phyloP scores from a whole-genome alignment of 129 eudicot species.

The Chrysanthemum lavandulifolium region DNA sequence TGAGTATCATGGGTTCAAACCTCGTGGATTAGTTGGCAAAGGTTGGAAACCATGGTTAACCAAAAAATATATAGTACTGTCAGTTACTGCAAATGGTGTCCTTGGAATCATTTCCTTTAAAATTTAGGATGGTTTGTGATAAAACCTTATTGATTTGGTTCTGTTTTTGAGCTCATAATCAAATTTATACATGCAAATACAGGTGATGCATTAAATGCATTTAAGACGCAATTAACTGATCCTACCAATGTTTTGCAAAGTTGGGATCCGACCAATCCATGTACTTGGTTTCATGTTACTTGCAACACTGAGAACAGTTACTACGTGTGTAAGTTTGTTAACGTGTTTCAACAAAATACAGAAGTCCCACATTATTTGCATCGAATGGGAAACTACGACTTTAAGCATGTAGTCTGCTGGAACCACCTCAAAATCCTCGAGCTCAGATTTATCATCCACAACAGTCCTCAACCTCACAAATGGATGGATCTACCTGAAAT shows the following conservation, averaged over 20 bases:
- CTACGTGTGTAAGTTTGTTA: slow-evolving; percentile 54
- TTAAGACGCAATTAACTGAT: slow-evolving; percentile 52
- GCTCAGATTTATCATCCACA: slow-evolving; percentile 91
- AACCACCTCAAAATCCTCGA: slow-evolving; percentile 86
- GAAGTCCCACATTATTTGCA: background rate
- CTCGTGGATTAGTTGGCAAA: no score
- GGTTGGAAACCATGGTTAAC: no score
- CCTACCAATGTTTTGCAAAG: slow-evolving; percentile 71
- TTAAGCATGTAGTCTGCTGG: slow-evolving; percentile 89
- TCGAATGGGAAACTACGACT: slow-evolving; percentile 60
- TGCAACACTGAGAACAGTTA: slow-evolving; percentile 53
- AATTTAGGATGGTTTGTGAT: background rate
- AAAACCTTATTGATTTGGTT: background rate
- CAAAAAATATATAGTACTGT: background rate
- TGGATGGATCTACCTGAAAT: slow-evolving; percentile 81
- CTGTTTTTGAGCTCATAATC: background rate
- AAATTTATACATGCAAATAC: slow-evolving; percentile 23
- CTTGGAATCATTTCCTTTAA: background rate
- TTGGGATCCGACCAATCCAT: slow-evolving; percentile 75
- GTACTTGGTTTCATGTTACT: slow-evolving; percentile 71
- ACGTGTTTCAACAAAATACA: background rate
- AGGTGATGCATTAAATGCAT: slow-evolving; percentile 83
- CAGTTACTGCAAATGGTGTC: no score
- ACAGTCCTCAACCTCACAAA: slow-evolving; percentile 93
- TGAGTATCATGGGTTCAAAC: no score